Base-by-base conservation (phyloP, 2,329 filamentous ascomycete species). In the Knoxdaviesia capensis region DNA sequence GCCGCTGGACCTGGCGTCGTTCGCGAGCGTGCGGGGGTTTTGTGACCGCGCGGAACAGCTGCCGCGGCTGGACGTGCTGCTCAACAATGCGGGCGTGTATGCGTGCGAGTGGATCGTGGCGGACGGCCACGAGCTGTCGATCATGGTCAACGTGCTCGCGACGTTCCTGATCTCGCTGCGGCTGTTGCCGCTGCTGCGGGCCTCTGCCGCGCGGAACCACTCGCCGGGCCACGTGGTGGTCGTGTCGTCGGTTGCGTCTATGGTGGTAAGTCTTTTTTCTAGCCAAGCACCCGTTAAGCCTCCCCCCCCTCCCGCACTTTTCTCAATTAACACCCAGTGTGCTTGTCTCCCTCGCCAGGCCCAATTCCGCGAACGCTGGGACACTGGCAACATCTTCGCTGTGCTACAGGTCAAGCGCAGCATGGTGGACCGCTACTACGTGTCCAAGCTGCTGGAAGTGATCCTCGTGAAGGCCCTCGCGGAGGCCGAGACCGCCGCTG, bases 141-240 rank as follows among this genome's bases (percentile, higher is more conserved):
- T 68, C 40, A 61, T 60, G 4, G 57, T 68, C 38, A 69, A 70
- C 48, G 60, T 68, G 11, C 52, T 70, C 34, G 57, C 57, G 3
- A 68, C 62, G 0, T 60, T 63, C 34, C 51, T 69, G 31, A 53
- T 69, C 42, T 58, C 59, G 0, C 36, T 69, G 7, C 46, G 61
- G 40, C 47, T 67, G 20, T 49, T 71, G 20, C 65, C 66, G 1
- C 48, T 51, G 29, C 46, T 71, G 48, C 55, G 56, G 20, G 51
- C 51, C 8, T 60, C 59, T 6, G 59, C 57, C 1, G 49, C 41
- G 4, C 49, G 47, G 42, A n/a, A n/a, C n/a, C n/a, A n/a, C n/a
- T n/a, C n/a, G n/a, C n/a, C n/a, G n/a, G n/a, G 51, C 53, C 42
- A 60, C n/a, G n/a, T n/a, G n/a, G n/a, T 47, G 41, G 37, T 59